These are phyloP conservation scores for Quercus rubra DNA, from an alignment of 306 rosid genomes.

Conservation along the genomic window DNA sequence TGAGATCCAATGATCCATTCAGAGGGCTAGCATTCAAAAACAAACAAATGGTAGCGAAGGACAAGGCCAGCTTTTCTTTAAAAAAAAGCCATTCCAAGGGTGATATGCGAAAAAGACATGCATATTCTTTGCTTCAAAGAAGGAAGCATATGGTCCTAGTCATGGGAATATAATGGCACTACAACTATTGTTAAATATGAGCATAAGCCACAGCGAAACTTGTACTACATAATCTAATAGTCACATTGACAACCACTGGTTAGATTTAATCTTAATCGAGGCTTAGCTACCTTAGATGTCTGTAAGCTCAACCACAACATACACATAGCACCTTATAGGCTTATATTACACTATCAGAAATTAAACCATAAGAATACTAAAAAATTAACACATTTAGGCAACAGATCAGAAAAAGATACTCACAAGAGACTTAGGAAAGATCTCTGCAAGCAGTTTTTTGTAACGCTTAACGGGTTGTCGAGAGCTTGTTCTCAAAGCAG, in stretches of 20 bases:
- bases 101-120: neutral
- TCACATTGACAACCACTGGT: neutral
- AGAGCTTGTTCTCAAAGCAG: constrained; percentile 94
- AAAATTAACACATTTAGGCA: neutral
- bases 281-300: neutral
- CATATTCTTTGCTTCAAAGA: constrained; percentile 8
- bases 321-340: neutral
- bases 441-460: constrained; percentile 81
- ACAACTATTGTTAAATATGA: neutral
- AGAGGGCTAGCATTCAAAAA: neutral
- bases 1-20: neutral
- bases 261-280: neutral
- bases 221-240: neutral
- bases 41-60: neutral
- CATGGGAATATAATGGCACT: neutral
- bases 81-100: constrained; percentile 4
- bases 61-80: neutral
- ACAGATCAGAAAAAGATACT: constrained; percentile 7
- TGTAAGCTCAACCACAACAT: neutral
- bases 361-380: neutral
- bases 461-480: constrained; percentile 96
- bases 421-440: constrained; percentile 88
- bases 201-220: neutral
- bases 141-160: neutral
- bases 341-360: neutral